These are phyloP conservation scores for Globisporangium spinosum DNA, from an alignment of 352 stramenopile species.

Conservation along the genomic window DNA sequence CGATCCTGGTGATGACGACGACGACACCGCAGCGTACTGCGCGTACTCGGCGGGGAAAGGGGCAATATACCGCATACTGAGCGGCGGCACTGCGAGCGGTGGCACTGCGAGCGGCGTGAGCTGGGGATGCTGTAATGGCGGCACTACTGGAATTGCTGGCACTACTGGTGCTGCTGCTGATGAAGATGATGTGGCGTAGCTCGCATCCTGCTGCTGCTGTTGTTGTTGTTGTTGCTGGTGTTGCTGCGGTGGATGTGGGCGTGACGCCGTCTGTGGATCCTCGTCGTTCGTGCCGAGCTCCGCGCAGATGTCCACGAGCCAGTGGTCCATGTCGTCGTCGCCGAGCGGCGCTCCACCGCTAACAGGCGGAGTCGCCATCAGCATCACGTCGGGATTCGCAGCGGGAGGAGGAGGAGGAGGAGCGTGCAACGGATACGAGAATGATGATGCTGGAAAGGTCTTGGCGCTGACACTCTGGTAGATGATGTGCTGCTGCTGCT, in stretches of 20 bases:
- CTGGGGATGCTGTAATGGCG: background rate
- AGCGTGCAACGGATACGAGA: background rate
- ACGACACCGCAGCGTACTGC: conserved; percentile 6
- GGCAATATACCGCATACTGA: background rate
- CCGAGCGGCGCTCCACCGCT: background rate
- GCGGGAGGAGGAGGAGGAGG: background rate
- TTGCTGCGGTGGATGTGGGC: background rate
- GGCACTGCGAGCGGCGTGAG: background rate
- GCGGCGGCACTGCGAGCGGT: background rate
- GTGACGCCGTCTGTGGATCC: background rate
- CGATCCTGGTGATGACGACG: conserved; percentile 13
- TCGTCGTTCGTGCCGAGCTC: conserved; percentile 12
- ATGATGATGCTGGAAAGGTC: background rate
- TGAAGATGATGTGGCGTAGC: background rate
- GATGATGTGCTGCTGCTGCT: background rate
- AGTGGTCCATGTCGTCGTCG: conserved; percentile 18
- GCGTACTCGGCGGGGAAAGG: background rate
- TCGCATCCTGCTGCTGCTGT: background rate
- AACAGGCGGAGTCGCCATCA: background rate
- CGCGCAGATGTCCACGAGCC: conserved; percentile 20
- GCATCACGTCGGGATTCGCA: background rate
- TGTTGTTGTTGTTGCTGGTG: background rate
- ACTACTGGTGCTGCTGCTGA: background rate
- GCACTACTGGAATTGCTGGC: background rate
- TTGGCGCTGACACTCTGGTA: background rate